Evolutionary conservation across 2,329 filamentous ascomycete species (phyloP).

Genomic region (Blastomyces parvus): DNA sequence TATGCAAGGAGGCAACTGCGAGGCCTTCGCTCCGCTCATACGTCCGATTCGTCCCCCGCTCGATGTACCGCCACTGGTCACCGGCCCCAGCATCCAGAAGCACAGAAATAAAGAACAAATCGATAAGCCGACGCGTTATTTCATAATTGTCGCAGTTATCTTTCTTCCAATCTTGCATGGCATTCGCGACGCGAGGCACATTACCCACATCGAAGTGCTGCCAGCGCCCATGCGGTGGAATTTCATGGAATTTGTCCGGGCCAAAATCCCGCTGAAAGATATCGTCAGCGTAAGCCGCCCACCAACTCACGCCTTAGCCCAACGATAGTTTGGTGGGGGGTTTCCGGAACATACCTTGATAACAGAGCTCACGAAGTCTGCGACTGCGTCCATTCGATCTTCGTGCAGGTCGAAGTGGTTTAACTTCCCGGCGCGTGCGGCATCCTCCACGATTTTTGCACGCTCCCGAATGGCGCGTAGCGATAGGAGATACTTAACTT

Average conservation of each 20-base stretch:
- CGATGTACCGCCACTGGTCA: constrained; percentile 41
- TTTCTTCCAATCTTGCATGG: constrained; percentile 39
- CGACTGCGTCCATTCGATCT: constrained; percentile 31
- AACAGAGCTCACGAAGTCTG: constrained; percentile 36
- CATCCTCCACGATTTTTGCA: constrained; percentile 26
- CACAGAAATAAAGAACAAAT: constrained; percentile 53
- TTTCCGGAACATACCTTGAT: constrained; percentile 30
- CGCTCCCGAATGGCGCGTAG: constrained; percentile 32
- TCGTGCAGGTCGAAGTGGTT: constrained; percentile 38
- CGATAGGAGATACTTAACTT: constrained; percentile 28
- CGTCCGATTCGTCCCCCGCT: constrained; percentile 26
- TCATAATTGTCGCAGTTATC: constrained; percentile 37
- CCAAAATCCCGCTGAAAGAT: constrained; percentile 43
- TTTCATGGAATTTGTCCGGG: constrained; percentile 38
- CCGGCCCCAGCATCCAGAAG: constrained; percentile 48
- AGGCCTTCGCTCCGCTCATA: constrained; percentile 44
- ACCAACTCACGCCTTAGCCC: neutral
- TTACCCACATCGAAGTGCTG: constrained; percentile 53
- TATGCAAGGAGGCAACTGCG: constrained; percentile 43
- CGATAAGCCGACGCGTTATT: constrained; percentile 46
- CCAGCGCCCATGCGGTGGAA: constrained; percentile 50
- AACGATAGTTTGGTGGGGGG: neutral
- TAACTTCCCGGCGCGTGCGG: constrained; percentile 33
- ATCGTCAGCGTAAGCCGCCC: neutral
- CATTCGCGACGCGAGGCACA: constrained; percentile 39